Evolutionary conservation across 306 rosid species (phyloP).

Genomic region (Fragaria nilgerrensis): DNA sequence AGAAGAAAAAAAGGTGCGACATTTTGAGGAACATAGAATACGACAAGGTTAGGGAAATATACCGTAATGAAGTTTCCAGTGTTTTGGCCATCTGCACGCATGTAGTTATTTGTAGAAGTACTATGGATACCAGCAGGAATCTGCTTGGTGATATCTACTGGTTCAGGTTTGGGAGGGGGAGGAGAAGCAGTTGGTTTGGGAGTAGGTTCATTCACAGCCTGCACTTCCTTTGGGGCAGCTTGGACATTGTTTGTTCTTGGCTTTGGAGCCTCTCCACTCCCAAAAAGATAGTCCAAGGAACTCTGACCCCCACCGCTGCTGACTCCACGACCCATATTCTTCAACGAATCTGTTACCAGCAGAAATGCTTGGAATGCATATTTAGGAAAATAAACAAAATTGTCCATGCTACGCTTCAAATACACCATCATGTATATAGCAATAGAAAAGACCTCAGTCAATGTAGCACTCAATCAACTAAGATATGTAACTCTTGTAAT

Average conservation of each 20-base stretch:
- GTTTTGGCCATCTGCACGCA: slow-evolving; percentile 89
- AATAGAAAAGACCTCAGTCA: not conserved
- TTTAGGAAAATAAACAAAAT: slow-evolving; percentile 7
- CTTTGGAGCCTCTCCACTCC: slow-evolving; percentile 82
- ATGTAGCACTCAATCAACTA: not conserved
- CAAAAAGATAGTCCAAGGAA: slow-evolving; percentile 97
- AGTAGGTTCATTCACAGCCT: slow-evolving; percentile 45
- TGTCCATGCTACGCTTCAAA: not conserved
- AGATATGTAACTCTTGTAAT: not conserved
- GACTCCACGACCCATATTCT: slow-evolving; percentile 95
- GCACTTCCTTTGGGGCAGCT: slow-evolving; percentile 36
- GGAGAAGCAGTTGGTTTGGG: slow-evolving; percentile 50
- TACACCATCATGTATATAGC: not conserved
- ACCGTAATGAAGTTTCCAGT: slow-evolving; percentile 97
- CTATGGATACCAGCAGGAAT: slow-evolving; percentile 93
- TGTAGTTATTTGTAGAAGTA: slow-evolving; percentile 62
- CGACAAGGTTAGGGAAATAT: slow-evolving; percentile 19
- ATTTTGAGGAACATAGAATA: slow-evolving; percentile 11
- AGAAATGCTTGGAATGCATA: slow-evolving; percentile 18
- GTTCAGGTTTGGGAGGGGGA: slow-evolving; percentile 31
- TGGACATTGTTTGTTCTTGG: slow-evolving; percentile 37
- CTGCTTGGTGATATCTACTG: slow-evolving; percentile 63
- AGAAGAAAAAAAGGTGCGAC: not conserved
- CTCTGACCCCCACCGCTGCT: slow-evolving; percentile 99
- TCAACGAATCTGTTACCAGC: slow-evolving; percentile 31